phyloP scores from a whole-genome alignment of 768 basidiomycete genomes.

The Serendipita sp. region DNA sequence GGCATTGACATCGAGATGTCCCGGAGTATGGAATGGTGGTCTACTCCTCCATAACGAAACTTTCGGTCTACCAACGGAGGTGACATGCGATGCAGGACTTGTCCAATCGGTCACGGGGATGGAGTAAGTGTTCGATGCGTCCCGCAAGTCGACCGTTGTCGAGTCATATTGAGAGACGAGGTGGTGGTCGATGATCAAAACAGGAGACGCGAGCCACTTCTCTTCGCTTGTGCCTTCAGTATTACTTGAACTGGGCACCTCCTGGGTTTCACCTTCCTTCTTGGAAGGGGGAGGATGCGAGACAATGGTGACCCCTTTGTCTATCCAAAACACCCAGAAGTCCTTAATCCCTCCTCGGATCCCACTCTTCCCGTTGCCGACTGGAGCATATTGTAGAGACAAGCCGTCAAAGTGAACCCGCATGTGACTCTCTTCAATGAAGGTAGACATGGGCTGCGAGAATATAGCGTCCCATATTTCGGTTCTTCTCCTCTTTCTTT shows the following conservation, averaged over 20 bases:
- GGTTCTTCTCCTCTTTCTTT: too few species aligned
- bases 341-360: not conserved
- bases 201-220: constrained; percentile 30
- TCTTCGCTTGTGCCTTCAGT: not conserved
- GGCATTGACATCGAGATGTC: not conserved
- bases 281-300: not conserved
- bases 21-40: constrained; percentile 15
- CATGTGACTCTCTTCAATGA: not conserved
- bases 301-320: not conserved
- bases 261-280: not conserved
- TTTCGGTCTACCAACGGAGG: constrained; percentile 25
- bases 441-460: not conserved
- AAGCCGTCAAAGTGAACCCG: not conserved
- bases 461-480: too few species aligned
- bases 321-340: not conserved
- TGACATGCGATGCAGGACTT: constrained; percentile 21
- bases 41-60: constrained; percentile 47
- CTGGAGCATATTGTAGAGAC: not conserved
- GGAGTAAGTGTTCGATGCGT: not conserved
- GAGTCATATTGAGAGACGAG: constrained; percentile 40
- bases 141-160: not conserved
- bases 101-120: constrained; percentile 42
- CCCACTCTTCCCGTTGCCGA: not conserved
- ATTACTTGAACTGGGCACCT: not conserved
- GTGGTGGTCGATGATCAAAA: constrained; percentile 59